These are phyloP conservation scores for Nicotiana benthamiana DNA, from an alignment of 257 asterid genomes.

Conservation along the genomic window DNA sequence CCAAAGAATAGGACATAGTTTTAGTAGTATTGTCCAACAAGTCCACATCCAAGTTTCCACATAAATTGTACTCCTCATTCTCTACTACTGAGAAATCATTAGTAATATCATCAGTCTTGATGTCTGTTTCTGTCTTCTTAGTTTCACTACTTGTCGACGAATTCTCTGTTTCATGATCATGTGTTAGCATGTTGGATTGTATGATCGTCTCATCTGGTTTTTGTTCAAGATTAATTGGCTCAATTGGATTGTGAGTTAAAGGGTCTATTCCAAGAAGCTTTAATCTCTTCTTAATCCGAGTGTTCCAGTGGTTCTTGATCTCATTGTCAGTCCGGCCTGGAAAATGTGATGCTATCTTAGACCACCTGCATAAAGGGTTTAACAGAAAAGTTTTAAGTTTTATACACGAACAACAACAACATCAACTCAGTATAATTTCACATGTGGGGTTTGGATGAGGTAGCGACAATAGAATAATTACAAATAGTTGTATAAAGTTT, in stretches of 20 bases:
- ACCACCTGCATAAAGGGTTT: slow-evolving; percentile 39
- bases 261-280: slow-evolving; percentile 42
- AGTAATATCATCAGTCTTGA: background rate
- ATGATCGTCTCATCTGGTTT: background rate
- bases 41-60: slow-evolving; percentile 15
- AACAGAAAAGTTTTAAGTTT: no score
- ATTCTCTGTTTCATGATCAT: background rate
- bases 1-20: background rate
- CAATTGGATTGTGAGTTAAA: slow-evolving; percentile 24
- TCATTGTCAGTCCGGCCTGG: slow-evolving; percentile 70
- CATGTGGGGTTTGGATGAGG: no score
- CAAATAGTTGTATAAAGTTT: no score
- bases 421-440: no score
- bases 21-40: slow-evolving; percentile 9
- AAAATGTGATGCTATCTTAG: slow-evolving; percentile 60
- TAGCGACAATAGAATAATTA: no score
- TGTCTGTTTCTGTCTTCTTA: background rate
- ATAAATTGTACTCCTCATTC: slow-evolving; percentile 5
- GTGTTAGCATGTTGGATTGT: background rate
- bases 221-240: slow-evolving; percentile 22
- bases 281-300: slow-evolving; percentile 60
- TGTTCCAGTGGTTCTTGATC: slow-evolving; percentile 69
- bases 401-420: no score
- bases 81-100: background rate
- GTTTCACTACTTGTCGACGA: background rate